A percentile compares a stretch with the other conserved stretches of the same genome.
These are phyloP conservation scores for Martiniozyma asiatica DNA, from an alignment of 1,139 yeast species.

Conservation along the genomic window DNA sequence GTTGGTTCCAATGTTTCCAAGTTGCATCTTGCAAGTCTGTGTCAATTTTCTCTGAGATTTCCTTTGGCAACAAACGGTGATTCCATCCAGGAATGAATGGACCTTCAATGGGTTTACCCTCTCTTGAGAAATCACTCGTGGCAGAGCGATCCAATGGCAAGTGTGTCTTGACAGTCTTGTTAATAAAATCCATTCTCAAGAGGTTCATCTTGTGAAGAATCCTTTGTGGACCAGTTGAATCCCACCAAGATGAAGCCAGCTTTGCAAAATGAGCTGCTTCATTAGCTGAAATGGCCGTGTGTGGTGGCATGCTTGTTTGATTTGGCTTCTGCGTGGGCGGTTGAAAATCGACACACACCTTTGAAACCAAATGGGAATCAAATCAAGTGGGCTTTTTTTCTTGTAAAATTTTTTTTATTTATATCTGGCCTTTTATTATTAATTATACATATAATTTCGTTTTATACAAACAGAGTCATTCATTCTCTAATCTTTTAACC, in stretches of 20 bases:
- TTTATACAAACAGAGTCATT: too few species aligned
- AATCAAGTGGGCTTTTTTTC: too few species aligned
- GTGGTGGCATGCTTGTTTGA: too few species aligned
- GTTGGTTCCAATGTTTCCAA: constrained; percentile 26
- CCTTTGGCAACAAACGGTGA: constrained; percentile 49
- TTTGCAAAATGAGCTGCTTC: constrained; percentile 77
- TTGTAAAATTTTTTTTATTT: too few species aligned
- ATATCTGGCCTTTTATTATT: too few species aligned
- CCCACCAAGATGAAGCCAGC: constrained; percentile 94
- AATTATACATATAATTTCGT: too few species aligned
- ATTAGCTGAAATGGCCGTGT: constrained; percentile 25
- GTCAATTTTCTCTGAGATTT: constrained; percentile 35
- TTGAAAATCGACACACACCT: too few species aligned
- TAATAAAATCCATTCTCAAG: constrained; percentile 76
- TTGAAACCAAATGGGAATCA: too few species aligned
- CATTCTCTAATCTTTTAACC: too few species aligned
- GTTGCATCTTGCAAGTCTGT: constrained; percentile 36
- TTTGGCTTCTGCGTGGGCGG: too few species aligned
- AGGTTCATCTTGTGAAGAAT: constrained; percentile 91
- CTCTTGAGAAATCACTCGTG: too few species aligned
- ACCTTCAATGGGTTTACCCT: constrained; percentile 41
- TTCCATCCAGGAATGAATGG: constrained; percentile 74
- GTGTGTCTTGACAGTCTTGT: constrained; percentile 39
- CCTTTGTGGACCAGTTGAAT: constrained; percentile 82
- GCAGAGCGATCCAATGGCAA: constrained; percentile 33